Evolutionary conservation across 129 eudicot genomes (phyloP).

Genomic region (Flaveria ramosissima): DNA sequence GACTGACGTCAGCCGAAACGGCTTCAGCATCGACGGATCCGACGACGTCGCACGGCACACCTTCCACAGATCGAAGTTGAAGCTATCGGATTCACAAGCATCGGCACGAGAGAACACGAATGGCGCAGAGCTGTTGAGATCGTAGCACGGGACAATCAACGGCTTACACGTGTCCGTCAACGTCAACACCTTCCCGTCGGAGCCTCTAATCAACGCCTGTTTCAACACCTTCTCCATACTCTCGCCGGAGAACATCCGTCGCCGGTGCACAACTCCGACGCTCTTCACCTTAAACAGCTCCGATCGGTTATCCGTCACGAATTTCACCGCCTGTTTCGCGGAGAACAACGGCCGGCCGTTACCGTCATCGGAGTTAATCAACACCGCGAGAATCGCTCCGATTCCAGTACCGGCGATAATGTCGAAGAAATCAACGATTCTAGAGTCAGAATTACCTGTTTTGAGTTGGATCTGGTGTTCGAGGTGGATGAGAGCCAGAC

Average conservation of each 20-base stretch:
- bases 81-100: conserved; percentile 67
- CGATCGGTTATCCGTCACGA: conserved; percentile 33
- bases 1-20: conserved; percentile 55
- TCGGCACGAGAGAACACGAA: conserved; percentile 96
- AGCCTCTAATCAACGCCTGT: conserved; percentile 47
- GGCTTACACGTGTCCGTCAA: conserved; percentile 95
- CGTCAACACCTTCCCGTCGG: conserved; percentile 61
- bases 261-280: conserved; percentile 47
- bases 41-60: conserved; percentile 85
- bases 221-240: conserved; percentile 65
- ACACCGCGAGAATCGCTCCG: conserved; percentile 72
- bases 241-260: conserved; percentile 46
- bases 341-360: conserved; percentile 67
- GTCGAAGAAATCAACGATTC: conserved; percentile 79
- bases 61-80: conserved; percentile 83
- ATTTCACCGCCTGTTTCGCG: conserved; percentile 59
- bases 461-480: conserved; percentile 78
- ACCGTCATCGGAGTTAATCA: conserved; percentile 70
- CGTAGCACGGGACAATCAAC: conserved; percentile 83
- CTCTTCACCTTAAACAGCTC: conserved; percentile 46
- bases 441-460: conserved; percentile 60
- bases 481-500: conserved; percentile 62
- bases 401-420: conserved; percentile 86
- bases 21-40: conserved; percentile 75
- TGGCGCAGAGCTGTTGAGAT: conserved; percentile 78